These are phyloP conservation scores for Hypomyces rosellus DNA, from an alignment of 2,329 filamentous ascomycete genomes.

Conservation along the genomic window DNA sequence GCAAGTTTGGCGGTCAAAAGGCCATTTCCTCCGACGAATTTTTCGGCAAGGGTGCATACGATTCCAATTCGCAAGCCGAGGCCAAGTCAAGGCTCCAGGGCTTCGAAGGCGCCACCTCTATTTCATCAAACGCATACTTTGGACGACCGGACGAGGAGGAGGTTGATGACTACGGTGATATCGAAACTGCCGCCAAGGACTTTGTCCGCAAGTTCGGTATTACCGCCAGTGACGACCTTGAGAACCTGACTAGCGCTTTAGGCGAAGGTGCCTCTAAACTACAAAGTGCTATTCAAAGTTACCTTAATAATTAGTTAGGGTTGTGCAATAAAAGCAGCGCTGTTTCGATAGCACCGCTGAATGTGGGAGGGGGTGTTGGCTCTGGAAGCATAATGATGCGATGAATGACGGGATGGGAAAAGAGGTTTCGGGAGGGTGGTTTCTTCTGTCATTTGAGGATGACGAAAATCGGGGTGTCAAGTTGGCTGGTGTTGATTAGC, in stretches of 20 bases:
- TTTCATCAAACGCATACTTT: slow-evolving; percentile 97
- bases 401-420: slow-evolving; percentile 11
- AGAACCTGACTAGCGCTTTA: slow-evolving; percentile 76
- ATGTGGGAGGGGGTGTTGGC: no score
- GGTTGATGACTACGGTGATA: slow-evolving; percentile 77
- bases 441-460: slow-evolving; percentile 10
- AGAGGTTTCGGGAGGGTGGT: slow-evolving; percentile 16
- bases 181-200: slow-evolving; percentile 92
- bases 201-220: slow-evolving; percentile 93
- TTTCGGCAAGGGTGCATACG: slow-evolving; percentile 85
- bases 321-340: background rate
- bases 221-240: slow-evolving; percentile 90
- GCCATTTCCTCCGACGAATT: slow-evolving; percentile 97
- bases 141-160: slow-evolving; percentile 82
- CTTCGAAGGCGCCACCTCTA: slow-evolving; percentile 86
- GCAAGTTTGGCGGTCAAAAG: slow-evolving; percentile 89
- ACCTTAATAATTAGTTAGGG: slow-evolving; percentile 53
- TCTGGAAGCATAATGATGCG: background rate
- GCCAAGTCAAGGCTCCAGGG: slow-evolving; percentile 82
- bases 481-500: slow-evolving; percentile 22
- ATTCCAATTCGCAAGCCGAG: slow-evolving; percentile 73
- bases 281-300: slow-evolving; percentile 66
- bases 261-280: slow-evolving; percentile 81
- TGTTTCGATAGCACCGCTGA: no score
- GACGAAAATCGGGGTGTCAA: slow-evolving; percentile 26